Base-by-base conservation (phyloP, 306 rosid species). In the Elaeagnus macrophylla region DNA sequence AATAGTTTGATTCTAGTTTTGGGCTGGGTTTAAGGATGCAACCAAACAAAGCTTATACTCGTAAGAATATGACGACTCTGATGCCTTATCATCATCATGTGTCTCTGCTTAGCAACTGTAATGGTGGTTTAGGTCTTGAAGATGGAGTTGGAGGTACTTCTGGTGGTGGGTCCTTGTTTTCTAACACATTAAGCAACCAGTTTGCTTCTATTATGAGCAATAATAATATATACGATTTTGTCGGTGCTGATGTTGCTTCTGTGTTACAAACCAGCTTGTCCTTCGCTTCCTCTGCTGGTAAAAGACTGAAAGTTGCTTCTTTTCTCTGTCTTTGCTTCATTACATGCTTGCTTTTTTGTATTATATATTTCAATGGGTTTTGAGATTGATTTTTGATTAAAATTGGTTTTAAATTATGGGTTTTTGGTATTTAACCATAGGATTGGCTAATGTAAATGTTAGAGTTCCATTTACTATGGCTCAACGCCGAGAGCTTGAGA, bases 1-100 rank as follows among this genome's bases (percentile, higher is more conserved):
- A 61, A 60, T 25, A 2, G 32, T 25, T 25, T 25, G 4, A 61
- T 60, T 43, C 62, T 53, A 70, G 48, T 59, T 35, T 59, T 71
- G 76, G 72, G 52, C 39, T 72, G 66, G 73, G 69, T 51, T 67
- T 67, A 65, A 67, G 66, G 72, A 57, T 51, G 73, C 66, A 67
- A 19, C 53, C 59, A 37, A 43, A 42, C 39, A 61, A 53, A 39
- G 38, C 72, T 60, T 54, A 54, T 25, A 45, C 38, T 48, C 51
- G 56, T 49, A 54, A 51, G 51, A 44, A 49, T 52, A 66, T 11
- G 69, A 61, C 51, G 74, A 38, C n/a, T n/a, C n/a, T 60, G 64
- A 64, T 49, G 63, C 70, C 57, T 46, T 37, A 48, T 42, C 59
- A 37, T 37, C 54, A 58, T 49, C 50, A 48, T 18, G 42, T 37